phyloP scores from a whole-genome alignment of 768 basidiomycete species.

The Lentinula detonsa region DNA sequence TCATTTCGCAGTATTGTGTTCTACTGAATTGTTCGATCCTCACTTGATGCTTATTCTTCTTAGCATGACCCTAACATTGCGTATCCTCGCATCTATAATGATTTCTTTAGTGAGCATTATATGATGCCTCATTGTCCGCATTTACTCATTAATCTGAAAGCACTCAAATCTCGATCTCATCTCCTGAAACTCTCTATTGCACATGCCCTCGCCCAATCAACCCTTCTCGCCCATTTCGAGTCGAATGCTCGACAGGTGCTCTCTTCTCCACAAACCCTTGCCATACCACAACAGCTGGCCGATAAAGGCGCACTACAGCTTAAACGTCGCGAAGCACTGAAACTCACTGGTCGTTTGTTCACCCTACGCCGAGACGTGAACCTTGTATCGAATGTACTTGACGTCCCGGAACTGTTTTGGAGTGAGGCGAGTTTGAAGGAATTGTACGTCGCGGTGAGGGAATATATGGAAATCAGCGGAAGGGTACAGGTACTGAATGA shows the following conservation, averaged over 20 bases:
- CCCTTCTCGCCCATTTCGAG: slow-evolving; percentile 86
- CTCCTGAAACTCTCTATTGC: slow-evolving; percentile 90
- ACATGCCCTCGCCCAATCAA: slow-evolving; percentile 92
- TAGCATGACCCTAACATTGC: slow-evolving; percentile 81
- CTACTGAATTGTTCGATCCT: slow-evolving; percentile 2
- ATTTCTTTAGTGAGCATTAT: slow-evolving; percentile 78
- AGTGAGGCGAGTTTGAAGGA: slow-evolving; percentile 85
- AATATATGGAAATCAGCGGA: slow-evolving; percentile 89
- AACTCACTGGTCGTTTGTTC: slow-evolving; percentile 81
- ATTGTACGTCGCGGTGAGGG: slow-evolving; percentile 87
- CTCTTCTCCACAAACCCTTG: slow-evolving; percentile 67
- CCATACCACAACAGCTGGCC: slow-evolving; percentile 83
- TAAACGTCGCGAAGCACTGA: slow-evolving; percentile 76
- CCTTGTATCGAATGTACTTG: slow-evolving; percentile 87
- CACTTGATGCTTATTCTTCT: slow-evolving; percentile 6
- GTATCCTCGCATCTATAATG: slow-evolving; percentile 91
- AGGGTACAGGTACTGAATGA: slow-evolving; percentile 86
- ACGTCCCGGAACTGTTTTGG: slow-evolving; percentile 94
- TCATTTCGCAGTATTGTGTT: slow-evolving; percentile 69
- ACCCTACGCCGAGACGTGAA: slow-evolving; percentile 87
- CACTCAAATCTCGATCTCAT: slow-evolving; percentile 88
- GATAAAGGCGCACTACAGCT: slow-evolving; percentile 69
- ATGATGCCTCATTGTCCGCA: not conserved
- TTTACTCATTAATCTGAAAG: slow-evolving; percentile 28
- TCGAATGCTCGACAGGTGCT: slow-evolving; percentile 70